Conservation (phyloP, 331 rosid genomes). For the Cydonia oblonga region DNA sequence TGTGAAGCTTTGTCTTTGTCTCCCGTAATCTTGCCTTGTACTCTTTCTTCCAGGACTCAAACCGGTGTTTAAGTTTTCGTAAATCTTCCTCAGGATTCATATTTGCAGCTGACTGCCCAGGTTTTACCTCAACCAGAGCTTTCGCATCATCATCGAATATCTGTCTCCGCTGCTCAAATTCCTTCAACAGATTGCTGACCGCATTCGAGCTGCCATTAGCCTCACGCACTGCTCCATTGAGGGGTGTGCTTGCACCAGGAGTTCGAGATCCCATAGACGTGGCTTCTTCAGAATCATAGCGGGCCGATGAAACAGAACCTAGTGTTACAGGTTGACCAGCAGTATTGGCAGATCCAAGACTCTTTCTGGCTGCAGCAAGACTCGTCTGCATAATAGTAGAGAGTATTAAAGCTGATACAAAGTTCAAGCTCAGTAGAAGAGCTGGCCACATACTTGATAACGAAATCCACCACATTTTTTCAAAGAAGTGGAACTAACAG, state of each 20-base stretch:
- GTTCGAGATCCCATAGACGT: slow-evolving; percentile 37
- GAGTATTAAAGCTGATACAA: background rate
- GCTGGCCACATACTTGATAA: too few species aligned
- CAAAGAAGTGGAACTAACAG: too few species aligned
- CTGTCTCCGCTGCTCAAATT: slow-evolving; percentile 64
- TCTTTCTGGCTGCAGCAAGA: slow-evolving; percentile 78
- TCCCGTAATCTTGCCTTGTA: slow-evolving; percentile 61
- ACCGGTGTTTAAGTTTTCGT: slow-evolving; percentile 47
- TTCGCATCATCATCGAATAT: slow-evolving; percentile 60
- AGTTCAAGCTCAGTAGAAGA: background rate
- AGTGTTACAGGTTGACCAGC: slow-evolving; percentile 37
- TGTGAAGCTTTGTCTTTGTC: slow-evolving; percentile 45
- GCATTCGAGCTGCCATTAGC: slow-evolving; percentile 33
- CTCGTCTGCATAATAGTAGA: slow-evolving; percentile 52
- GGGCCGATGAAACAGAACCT: slow-evolving; percentile 28
- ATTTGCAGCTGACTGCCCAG: slow-evolving; percentile 26
- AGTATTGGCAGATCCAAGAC: slow-evolving; percentile 47
- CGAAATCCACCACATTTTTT: too few species aligned
- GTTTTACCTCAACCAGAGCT: slow-evolving; percentile 42
- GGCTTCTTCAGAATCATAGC: slow-evolving; percentile 65
- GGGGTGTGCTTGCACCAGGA: too few species aligned
- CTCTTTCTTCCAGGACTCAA: slow-evolving; percentile 86
- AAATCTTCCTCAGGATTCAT: slow-evolving; percentile 45
- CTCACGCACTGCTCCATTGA: slow-evolving; percentile 43
- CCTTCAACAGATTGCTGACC: slow-evolving; percentile 52